phyloP scores from a whole-genome alignment of 1,284 basidiomycete genomes.

The Microbotryomycetes sp. region DNA sequence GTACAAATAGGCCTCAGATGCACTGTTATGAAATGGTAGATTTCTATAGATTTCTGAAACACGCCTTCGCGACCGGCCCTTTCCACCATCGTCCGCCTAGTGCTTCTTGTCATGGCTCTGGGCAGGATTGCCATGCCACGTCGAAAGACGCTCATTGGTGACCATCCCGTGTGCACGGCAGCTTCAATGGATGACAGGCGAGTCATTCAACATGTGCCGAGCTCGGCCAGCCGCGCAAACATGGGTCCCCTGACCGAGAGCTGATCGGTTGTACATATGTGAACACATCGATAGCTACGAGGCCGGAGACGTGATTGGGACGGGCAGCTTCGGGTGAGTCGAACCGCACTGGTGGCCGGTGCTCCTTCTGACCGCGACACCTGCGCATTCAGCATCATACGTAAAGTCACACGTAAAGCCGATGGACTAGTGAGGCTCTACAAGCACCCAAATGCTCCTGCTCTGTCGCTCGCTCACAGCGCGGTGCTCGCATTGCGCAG shows the following conservation, averaged over 20 bases:
- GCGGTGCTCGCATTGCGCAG: no score
- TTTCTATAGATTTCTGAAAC: no score
- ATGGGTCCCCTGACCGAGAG: no score
- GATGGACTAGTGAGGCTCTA: constrained; percentile 66
- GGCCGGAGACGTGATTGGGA: constrained; percentile 82
- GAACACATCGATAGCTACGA: no score
- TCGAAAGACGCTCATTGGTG: constrained; percentile 27
- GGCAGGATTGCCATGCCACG: neutral
- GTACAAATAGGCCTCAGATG: neutral
- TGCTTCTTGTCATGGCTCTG: neutral
- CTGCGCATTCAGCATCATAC: constrained; percentile 57
- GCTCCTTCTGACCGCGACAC: neutral
- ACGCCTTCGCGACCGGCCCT: no score
- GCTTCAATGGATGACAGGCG: constrained; percentile 26
- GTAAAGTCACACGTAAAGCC: constrained; percentile 75
- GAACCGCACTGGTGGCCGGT: neutral
- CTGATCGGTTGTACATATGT: no score
- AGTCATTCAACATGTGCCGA: neutral
- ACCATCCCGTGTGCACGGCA: constrained; percentile 22
- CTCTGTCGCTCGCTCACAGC: no score
- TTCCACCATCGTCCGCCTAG: no score
- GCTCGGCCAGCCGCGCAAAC: no score
- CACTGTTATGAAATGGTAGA: neutral
- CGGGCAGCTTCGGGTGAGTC: constrained; percentile 76
- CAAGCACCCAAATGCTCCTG: no score